A percentile compares a stretch with the other conserved stretches of the same genome.
Conservation (phyloP, 768 basidiomycete species). For the Hypholoma sublateritium region DNA sequence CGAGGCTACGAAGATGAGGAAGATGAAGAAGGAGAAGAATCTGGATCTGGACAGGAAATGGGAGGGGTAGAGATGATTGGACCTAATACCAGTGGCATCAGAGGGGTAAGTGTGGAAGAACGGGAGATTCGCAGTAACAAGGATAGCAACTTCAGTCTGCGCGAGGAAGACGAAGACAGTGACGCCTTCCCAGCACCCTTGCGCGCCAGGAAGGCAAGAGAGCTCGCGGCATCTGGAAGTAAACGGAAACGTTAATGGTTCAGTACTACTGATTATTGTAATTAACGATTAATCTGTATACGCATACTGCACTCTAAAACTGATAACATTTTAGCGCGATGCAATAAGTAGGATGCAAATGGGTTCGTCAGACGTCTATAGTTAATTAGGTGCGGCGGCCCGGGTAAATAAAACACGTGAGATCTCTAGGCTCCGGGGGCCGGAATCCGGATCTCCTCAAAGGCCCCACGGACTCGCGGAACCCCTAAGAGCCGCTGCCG, state of each 20-base stretch:
- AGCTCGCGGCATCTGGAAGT: slow-evolving; percentile 46
- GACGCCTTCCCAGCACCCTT: slow-evolving; percentile 73
- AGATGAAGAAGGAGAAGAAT: slow-evolving; percentile 49
- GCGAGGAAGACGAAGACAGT: slow-evolving; percentile 69
- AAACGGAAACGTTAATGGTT: slow-evolving; percentile 64
- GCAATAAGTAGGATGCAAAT: too few species aligned
- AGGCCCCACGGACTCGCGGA: not conserved
- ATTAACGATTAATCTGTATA: not conserved
- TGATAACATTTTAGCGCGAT: not conserved
- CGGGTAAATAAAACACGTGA: too few species aligned
- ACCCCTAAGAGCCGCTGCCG: slow-evolving; percentile 3
- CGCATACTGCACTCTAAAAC: not conserved
- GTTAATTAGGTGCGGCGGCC: too few species aligned
- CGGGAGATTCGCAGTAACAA: slow-evolving; percentile 21
- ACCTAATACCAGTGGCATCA: slow-evolving; percentile 63
- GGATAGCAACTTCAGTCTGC: slow-evolving; percentile 18
- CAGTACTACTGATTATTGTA: not conserved
- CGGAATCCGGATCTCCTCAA: slow-evolving; percentile 33
- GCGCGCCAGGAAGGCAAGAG: slow-evolving; percentile 66
- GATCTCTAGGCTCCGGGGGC: slow-evolving; percentile 7
- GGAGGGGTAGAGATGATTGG: slow-evolving; percentile 49
- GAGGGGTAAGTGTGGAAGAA: slow-evolving; percentile 37
- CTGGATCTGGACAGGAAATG: slow-evolving; percentile 53
- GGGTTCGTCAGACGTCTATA: too few species aligned
- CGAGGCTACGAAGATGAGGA: slow-evolving; percentile 59